phyloP scores from a whole-genome alignment of 495 filamentous ascomycete genomes.

The Tuber borchii region DNA sequence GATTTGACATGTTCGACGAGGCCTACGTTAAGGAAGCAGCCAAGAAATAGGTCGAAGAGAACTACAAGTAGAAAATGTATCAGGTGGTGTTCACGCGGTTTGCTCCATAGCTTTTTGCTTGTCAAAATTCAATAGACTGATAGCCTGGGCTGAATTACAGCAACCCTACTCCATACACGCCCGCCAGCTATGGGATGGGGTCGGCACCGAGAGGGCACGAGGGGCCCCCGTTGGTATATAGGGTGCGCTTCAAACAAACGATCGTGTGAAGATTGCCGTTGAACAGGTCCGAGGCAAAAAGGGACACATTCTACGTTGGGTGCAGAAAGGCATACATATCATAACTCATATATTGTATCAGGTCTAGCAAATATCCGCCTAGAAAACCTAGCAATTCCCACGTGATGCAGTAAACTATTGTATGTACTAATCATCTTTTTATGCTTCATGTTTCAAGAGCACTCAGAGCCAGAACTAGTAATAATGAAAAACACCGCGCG shows the following conservation, averaged over 20 bases:
- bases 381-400: not conserved
- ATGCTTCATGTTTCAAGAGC: not conserved
- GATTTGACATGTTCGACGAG: slow-evolving; percentile 50
- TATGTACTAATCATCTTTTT: not conserved
- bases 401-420: not conserved
- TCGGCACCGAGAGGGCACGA: not conserved
- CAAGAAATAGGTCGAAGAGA: slow-evolving; percentile 46
- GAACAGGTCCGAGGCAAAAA: not conserved
- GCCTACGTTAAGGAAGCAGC: slow-evolving; percentile 47
- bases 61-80: slow-evolving; percentile 38
- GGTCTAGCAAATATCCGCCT: not conserved
- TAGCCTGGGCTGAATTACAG: not conserved
- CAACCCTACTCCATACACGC: not conserved
- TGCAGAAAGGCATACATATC: not conserved
- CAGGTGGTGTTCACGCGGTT: not conserved
- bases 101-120: not conserved
- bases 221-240: not conserved
- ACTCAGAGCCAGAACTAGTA: not conserved
- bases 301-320: not conserved
- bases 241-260: not conserved
- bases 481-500: not conserved
- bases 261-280: not conserved
- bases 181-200: not conserved
- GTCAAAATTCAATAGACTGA: not conserved
- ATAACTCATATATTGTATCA: not conserved